These are phyloP conservation scores for Penicillium cosmopolitanum DNA, from an alignment of 495 filamentous ascomycete genomes.

Conservation along the genomic window DNA sequence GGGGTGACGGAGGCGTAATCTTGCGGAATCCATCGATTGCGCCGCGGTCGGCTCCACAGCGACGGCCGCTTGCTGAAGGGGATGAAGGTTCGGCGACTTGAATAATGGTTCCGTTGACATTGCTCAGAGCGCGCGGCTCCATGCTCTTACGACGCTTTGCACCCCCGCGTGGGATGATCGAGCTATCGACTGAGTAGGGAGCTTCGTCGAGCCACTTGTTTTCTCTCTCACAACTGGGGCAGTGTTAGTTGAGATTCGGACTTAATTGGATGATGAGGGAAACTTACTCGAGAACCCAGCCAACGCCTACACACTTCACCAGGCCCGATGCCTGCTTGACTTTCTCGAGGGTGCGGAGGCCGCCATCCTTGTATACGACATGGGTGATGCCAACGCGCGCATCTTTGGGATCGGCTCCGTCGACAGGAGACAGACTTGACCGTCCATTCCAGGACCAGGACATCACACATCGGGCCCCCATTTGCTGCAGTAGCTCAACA, in stretches of 20 bases:
- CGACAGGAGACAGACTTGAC: conserved; percentile 40
- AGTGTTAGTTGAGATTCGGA: background rate
- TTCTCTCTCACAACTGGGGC: conserved; percentile 73
- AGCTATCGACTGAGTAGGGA: conserved; percentile 70
- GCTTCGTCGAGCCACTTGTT: conserved; percentile 73
- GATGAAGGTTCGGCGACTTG: conserved; percentile 33
- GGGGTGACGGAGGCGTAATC: conserved; percentile 32
- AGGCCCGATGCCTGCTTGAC: conserved; percentile 73
- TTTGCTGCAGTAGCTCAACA: conserved; percentile 74
- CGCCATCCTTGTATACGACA: conserved; percentile 93
- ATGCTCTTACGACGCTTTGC: conserved; percentile 85
- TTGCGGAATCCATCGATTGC: conserved; percentile 40
- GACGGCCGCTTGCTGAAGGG: conserved; percentile 31
- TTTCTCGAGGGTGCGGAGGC: conserved; percentile 84
- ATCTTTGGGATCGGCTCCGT: conserved; percentile 35
- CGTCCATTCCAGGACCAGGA: conserved; percentile 83
- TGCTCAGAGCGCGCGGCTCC: conserved; percentile 80
- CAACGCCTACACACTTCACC: conserved; percentile 82
- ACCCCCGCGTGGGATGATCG: conserved; percentile 74
- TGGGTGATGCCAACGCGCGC: conserved; percentile 85
- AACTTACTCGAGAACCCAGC: conserved; percentile 84
- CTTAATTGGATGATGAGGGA: background rate
- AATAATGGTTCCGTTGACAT: conserved; percentile 67
- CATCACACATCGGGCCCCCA: conserved; percentile 85
- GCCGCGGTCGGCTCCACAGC: conserved; percentile 40